Conservation (phyloP, 352 stramenopile genomes). For the Pythium sp. region DNA sequence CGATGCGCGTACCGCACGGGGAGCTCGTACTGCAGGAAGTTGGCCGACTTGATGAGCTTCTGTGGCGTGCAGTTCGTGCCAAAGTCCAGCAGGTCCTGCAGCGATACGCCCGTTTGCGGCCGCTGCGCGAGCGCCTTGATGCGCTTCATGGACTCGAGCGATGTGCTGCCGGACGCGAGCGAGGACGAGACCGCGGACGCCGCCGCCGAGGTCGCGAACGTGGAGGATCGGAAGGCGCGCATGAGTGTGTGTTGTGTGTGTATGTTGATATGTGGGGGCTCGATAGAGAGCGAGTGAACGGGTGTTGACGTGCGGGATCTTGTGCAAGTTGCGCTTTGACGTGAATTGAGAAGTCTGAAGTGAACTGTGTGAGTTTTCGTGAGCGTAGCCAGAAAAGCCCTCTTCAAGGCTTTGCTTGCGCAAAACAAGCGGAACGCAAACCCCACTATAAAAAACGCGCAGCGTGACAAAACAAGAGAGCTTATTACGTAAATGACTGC, state of each 20-base stretch:
- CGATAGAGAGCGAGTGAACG: no score
- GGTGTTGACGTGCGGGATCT: slow-evolving; percentile 6
- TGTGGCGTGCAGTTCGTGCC: slow-evolving; percentile 74
- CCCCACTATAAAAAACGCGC: background rate
- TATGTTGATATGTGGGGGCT: background rate
- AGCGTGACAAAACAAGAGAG: background rate
- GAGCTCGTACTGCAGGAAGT: slow-evolving; percentile 97
- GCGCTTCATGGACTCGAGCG: slow-evolving; percentile 32
- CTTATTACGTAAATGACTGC: background rate
- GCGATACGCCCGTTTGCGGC: slow-evolving; percentile 84
- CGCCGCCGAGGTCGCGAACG: slow-evolving; percentile 13
- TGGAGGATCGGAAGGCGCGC: slow-evolving; percentile 18
- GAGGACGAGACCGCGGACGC: slow-evolving; percentile 5
- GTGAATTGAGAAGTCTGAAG: slow-evolving; percentile 3
- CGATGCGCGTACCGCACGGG: slow-evolving; percentile 97
- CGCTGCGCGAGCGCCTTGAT: slow-evolving; percentile 67
- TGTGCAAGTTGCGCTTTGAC: slow-evolving; percentile 6
- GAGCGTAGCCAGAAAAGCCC: background rate
- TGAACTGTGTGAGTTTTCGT: background rate
- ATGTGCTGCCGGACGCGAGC: slow-evolving; percentile 1
- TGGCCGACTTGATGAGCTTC: slow-evolving; percentile 90
- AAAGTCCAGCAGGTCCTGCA: slow-evolving; percentile 89
- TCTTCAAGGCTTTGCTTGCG: slow-evolving; percentile 2
- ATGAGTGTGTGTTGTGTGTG: slow-evolving; percentile 4
- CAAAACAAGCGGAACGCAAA: background rate